Conservation (phyloP, 179 eudicot genomes). For the Gypsophila paniculata region DNA sequence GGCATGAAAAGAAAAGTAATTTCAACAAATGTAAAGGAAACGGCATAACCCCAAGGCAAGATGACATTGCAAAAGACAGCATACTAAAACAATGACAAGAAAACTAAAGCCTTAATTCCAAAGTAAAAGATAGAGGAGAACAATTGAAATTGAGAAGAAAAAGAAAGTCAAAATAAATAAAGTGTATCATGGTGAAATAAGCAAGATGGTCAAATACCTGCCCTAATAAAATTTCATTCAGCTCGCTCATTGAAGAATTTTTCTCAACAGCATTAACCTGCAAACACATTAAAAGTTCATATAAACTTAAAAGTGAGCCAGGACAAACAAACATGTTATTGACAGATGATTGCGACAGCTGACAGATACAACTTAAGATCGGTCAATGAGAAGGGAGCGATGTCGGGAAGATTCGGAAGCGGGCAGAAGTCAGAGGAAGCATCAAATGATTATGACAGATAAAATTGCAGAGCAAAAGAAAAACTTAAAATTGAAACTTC, state of each 20-base stretch:
- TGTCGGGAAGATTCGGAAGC: not conserved
- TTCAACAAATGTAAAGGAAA: not conserved
- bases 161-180: too few species aligned
- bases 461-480: not conserved
- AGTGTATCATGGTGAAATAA: not conserved
- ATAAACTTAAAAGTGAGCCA: slow-evolving; percentile 1
- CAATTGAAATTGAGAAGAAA: too few species aligned
- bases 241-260: slow-evolving; percentile 85
- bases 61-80: too few species aligned
- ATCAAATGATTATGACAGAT: not conserved
- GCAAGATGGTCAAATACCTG: slow-evolving; percentile 46
- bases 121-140: too few species aligned
- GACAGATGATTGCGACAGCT: not conserved
- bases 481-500: not conserved
- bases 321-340: slow-evolving; percentile 5
- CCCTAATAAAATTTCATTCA: slow-evolving; percentile 79
- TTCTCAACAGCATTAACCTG: slow-evolving; percentile 83
- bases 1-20: not conserved
- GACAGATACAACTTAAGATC: not conserved
- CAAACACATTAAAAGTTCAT: slow-evolving; percentile 23
- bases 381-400: not conserved
- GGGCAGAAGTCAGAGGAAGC: not conserved
- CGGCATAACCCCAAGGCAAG: not conserved
- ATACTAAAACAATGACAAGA: not conserved
- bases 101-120: too few species aligned